Evolutionary conservation across 2,329 filamentous ascomycete species (phyloP), one percentile per base, ranked within the genome.

Genomic region (Colletotrichum orbiculare): DNA sequence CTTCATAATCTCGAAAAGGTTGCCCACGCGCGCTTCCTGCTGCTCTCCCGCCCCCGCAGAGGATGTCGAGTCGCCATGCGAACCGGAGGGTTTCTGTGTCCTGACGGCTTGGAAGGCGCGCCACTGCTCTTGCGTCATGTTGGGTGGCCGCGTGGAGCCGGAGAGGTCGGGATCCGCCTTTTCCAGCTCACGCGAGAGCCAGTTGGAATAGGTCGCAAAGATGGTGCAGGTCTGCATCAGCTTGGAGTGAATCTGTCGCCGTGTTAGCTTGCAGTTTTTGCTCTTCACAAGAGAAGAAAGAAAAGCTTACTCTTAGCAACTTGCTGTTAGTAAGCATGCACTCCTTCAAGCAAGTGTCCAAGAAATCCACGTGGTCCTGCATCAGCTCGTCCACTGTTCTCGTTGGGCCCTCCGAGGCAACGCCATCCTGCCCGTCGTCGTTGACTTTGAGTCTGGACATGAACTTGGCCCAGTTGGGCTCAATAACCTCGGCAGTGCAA

Each of bases 281-380:
- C 10, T 10, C 4, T 39, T 12, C 25, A 15, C 60, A 42, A 33
- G 13, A 45, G 46, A 7, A 13, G 38, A 9, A 43, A 10, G 38
- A 42, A 38, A 39, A 45, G 11, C 83, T 69, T 85, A 97, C 95
- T 79, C 93, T 91, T 6, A 99, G 81, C 7, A 99, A 85, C 80
- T 97, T 97, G 74, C 93, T 93, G 77, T 99, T 97, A 17, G 96
- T 99, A 69, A 99, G 85, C 94, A 98, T 98, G 82, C 96, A 98
- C 80, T 98, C 96, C 79, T 98, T 99, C 72, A 99, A 83, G 76
- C 96, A 99, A 4, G 96, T 98, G 72, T 97, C 96, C 52, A 99
- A 81, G 76, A 99, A 99, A 78, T 98, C 96, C 66, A 99, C 94
- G 79, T 99, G 96, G 74, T 98, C 94, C 79, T 98, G 93, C 96